Evolutionary conservation across 257 asterid species (phyloP).

Genomic region (Petrea volubilis): DNA sequence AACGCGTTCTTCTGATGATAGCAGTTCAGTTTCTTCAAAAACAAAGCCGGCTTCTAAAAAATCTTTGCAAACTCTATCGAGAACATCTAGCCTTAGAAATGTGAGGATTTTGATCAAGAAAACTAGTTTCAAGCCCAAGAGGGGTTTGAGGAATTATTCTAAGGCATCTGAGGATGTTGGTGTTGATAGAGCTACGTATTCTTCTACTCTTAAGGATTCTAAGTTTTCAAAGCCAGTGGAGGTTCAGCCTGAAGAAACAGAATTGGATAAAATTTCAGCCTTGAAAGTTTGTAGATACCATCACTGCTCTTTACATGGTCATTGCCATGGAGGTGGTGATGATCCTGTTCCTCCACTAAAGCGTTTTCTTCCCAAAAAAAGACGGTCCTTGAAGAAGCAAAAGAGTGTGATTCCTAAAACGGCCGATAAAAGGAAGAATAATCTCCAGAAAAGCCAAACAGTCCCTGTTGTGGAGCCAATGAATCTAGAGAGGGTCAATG

Average conservation of each 20-base stretch:
- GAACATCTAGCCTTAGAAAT: conserved; percentile 41
- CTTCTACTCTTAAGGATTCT: conserved; percentile 67
- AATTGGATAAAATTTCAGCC: conserved; percentile 40
- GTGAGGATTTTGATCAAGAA: conserved; percentile 53
- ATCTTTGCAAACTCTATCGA: conserved; percentile 29
- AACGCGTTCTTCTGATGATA: conserved; percentile 30
- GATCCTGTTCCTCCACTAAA: conserved; percentile 41
- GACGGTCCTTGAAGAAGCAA: conserved; percentile 44
- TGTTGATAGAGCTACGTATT: conserved; percentile 66
- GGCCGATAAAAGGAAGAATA: conserved; percentile 37
- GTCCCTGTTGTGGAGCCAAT: conserved; percentile 24
- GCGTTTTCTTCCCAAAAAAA: conserved; percentile 42
- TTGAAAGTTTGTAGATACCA: conserved; percentile 74
- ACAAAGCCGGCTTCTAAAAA: conserved; percentile 12
- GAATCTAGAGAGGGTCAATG: conserved; percentile 24
- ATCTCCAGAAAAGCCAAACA: conserved; percentile 21
- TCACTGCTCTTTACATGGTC: conserved; percentile 89
- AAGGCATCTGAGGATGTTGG: conserved; percentile 35
- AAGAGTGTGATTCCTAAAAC: conserved; percentile 32
- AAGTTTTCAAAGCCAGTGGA: conserved; percentile 56
- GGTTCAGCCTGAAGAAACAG: conserved; percentile 33
- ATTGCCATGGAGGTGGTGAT: conserved; percentile 43
- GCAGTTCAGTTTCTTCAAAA: conserved; percentile 31
- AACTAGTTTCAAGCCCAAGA: conserved; percentile 64
- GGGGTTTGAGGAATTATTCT: conserved; percentile 24